These are phyloP conservation scores for Lolium multiflorum DNA, from an alignment of 176 grass and related monocot species.

Conservation along the genomic window DNA sequence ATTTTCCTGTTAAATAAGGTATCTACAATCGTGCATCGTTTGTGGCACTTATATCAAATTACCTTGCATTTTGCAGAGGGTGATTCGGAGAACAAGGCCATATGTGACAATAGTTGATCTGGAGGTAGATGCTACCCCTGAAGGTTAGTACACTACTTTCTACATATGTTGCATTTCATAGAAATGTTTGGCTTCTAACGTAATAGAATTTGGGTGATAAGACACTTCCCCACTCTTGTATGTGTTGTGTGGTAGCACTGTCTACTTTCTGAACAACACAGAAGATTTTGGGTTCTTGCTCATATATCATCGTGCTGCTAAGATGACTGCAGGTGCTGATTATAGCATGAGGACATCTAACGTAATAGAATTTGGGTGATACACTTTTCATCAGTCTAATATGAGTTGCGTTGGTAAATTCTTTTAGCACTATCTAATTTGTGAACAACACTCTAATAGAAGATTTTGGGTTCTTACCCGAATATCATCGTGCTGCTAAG, in stretches of 20 bases:
- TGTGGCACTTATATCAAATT: not conserved
- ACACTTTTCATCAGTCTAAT: slow-evolving; percentile 18
- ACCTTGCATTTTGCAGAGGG: slow-evolving; percentile 48
- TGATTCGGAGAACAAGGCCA: slow-evolving; percentile 41
- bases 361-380: not conserved
- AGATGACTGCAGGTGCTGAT: slow-evolving; percentile 6
- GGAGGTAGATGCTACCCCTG: slow-evolving; percentile 34
- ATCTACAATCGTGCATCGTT: not conserved
- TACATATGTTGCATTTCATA: slow-evolving; percentile 19
- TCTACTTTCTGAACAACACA: not conserved
- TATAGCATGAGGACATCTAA: not conserved
- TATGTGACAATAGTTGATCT: slow-evolving; percentile 40
- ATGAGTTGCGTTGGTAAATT: not conserved
- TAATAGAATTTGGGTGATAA: not conserved
- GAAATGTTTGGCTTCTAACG: not conserved
- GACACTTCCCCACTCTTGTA: not conserved
- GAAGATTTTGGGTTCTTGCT: not conserved
- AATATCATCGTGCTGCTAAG: not conserved
- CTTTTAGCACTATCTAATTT: not conserved
- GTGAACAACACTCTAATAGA: not conserved
- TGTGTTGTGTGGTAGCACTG: not conserved
- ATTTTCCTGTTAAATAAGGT: not conserved
- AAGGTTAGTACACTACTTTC: slow-evolving; percentile 41
- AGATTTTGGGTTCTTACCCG: not conserved
- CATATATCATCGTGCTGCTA: not conserved